Percentiles rank a stretch among this genome's conserved stretches.
phyloP scores from a whole-genome alignment of 1,284 basidiomycete species.

The Rhizoctonia solani region DNA sequence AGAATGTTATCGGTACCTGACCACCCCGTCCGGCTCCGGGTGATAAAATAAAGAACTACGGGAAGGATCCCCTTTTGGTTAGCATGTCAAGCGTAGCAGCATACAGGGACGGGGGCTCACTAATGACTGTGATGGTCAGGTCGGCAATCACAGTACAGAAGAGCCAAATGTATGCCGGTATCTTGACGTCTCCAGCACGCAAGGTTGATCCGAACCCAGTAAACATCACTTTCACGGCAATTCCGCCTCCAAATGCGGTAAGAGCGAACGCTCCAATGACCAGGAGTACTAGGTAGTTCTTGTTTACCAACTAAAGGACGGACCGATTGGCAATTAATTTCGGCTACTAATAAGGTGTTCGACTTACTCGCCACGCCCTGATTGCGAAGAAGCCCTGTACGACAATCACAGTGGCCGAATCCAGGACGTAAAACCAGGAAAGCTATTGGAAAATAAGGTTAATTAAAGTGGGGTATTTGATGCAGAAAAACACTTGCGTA shows the following conservation, averaged over 20 bases:
- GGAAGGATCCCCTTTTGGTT: background rate
- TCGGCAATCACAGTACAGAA: conserved; percentile 29
- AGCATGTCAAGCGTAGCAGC: background rate
- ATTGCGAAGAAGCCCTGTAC: conserved; percentile 33
- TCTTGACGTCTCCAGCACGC: conserved; percentile 30
- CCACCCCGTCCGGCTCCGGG: conserved; percentile 17
- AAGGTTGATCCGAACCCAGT: conserved; percentile 8
- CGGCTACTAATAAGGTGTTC: background rate
- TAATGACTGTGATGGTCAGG: conserved; percentile 29
- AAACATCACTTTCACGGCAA: conserved; percentile 29
- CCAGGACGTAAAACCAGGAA: conserved; percentile 30
- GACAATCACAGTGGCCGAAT: conserved; percentile 29
- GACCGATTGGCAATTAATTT: background rate
- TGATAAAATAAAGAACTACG: conserved; percentile 21
- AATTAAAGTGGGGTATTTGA: background rate
- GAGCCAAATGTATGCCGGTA: conserved; percentile 33
- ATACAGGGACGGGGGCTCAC: background rate
- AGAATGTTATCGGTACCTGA: conserved; percentile 13
- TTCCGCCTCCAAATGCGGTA: conserved; percentile 26
- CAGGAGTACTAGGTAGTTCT: conserved; percentile 7
- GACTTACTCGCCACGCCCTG: conserved; percentile 24
- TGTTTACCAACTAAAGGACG: conserved; percentile 8
- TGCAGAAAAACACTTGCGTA: background rate
- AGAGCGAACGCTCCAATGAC: conserved; percentile 23
- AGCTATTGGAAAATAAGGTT: background rate